Evolutionary conservation across 768 basidiomycete species (phyloP), one percentile per base, ranked within the genome.

Genomic region (Pisolithus marmoratus): DNA sequence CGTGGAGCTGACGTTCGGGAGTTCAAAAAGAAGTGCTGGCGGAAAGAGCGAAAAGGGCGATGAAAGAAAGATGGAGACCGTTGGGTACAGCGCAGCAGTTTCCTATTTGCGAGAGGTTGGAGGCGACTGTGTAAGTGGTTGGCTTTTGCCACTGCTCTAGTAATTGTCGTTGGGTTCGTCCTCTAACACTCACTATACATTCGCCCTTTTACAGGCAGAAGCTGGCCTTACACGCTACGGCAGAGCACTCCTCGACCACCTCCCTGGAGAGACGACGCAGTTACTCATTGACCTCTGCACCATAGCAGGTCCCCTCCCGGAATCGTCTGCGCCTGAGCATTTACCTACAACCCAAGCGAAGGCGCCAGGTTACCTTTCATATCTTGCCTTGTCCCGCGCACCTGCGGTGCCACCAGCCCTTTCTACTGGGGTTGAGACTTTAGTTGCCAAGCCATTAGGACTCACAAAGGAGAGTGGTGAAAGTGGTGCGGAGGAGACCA

Each of bases 201-300:
- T 19, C 40, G 40, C 22, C 15, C n/a, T 54, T 34, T n/a, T 22
- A n/a, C 52, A 90, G 93, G 89, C 92, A 0, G 90, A 94, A 67
- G 86, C 79, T 42, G 91, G 92, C 61, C 72, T 97, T 15, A 84
- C 89, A 6, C 76, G 89, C 38, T 96, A 98, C 63, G 95, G 94
- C 2, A 83, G 89, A 6, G 87, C 86, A 0, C 78, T 99, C 73
- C 76, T 99, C 0, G 80, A 81, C 6, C 83, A 81, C 42, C 78
- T 94, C 4, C 93, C 95, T 0, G 79, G 85, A 52, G 91, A 92
- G 61, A 94, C 94, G 0, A 98, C 95, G 0, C 81, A 88, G 50
- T 76, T 99, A 0, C 78, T 98, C 6, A 91, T 95, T 48, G 94
- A 98, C 58, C 75, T 98, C 0, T 97, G 95, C 63, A 90, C 93